Conservation (phyloP, 306 rosid species). For the Cajanus cajan region DNA sequence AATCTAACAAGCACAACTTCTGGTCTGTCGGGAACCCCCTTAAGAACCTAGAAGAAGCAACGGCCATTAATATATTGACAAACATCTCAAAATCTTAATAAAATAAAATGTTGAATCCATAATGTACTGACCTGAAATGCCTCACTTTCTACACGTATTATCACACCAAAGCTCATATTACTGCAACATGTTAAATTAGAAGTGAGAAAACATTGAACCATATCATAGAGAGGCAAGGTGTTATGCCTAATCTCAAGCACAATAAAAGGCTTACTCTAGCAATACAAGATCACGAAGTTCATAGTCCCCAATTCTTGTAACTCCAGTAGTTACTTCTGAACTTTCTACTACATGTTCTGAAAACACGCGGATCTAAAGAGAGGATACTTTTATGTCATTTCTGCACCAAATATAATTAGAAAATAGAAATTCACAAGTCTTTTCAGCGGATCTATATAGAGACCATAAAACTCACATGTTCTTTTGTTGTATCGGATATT, state of each 20-base stretch:
- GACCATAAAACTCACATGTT: conserved; percentile 66
- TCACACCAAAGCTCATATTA: conserved; percentile 85
- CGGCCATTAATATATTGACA: conserved; percentile 11
- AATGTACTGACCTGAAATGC: conserved; percentile 78
- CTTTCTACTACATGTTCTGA: conserved; percentile 99
- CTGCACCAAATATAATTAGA: background rate
- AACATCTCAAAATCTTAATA: background rate
- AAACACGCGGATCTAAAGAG: conserved; percentile 82
- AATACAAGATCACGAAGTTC: conserved; percentile 98
- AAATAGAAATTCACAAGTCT: conserved; percentile 6
- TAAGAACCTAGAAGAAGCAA: conserved; percentile 69
- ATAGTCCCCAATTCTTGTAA: conserved; percentile 88
- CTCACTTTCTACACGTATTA: conserved; percentile 95
- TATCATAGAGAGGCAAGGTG: background rate
- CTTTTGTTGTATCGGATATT: conserved; percentile 95
- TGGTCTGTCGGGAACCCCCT: conserved; percentile 89
- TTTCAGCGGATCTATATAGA: background rate
- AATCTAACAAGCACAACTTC: conserved; percentile 81
- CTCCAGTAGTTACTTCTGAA: conserved; percentile 93
- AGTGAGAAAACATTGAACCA: conserved; percentile 25
- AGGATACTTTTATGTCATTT: conserved; percentile 26
- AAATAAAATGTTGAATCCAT: background rate
- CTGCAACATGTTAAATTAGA: conserved; percentile 55
- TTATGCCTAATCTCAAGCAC: conserved; percentile 5
- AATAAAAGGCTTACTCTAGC: conserved; percentile 67